phyloP scores from a whole-genome alignment of 805 yeast genomes.

The Saccharomycopsis lassenensis region DNA sequence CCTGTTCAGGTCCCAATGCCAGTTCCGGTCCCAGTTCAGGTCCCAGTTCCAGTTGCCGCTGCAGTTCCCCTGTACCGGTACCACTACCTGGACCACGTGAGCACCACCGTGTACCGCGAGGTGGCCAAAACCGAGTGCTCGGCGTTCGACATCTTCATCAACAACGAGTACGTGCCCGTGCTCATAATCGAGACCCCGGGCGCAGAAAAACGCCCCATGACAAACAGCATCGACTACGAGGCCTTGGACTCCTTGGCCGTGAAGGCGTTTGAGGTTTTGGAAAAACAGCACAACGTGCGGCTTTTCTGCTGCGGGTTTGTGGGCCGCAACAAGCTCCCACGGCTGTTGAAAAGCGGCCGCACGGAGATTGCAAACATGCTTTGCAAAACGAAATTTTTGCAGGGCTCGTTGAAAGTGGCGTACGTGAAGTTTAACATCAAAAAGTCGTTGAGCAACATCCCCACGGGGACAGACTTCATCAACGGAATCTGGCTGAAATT shows the following conservation, averaged over 20 bases:
- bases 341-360: constrained; percentile 76
- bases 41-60: constrained; percentile 21
- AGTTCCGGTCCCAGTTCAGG: too few species aligned
- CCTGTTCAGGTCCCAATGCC: too few species aligned
- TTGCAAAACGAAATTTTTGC: constrained; percentile 64
- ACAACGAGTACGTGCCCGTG: constrained; percentile 73
- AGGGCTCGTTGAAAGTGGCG: constrained; percentile 68
- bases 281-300: constrained; percentile 57
- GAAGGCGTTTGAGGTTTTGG: constrained; percentile 34
- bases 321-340: constrained; percentile 71
- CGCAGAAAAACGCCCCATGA: constrained; percentile 23
- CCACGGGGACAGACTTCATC: constrained; percentile 61
- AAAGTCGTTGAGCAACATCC: constrained; percentile 51
- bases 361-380: constrained; percentile 87
- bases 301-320: constrained; percentile 75
- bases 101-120: constrained; percentile 71
- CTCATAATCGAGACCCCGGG: constrained; percentile 69
- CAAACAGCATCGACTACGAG: constrained; percentile 26
- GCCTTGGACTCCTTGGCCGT: constrained; percentile 40
- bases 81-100: constrained; percentile 79
- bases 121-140: constrained; percentile 84
- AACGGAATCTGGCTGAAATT: constrained; percentile 84
- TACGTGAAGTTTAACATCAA: constrained; percentile 71
- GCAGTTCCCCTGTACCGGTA: too few species aligned
- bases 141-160: constrained; percentile 74